phyloP scores from a whole-genome alignment of 2,329 filamentous ascomycete species.

The Talaromyces sp. region DNA sequence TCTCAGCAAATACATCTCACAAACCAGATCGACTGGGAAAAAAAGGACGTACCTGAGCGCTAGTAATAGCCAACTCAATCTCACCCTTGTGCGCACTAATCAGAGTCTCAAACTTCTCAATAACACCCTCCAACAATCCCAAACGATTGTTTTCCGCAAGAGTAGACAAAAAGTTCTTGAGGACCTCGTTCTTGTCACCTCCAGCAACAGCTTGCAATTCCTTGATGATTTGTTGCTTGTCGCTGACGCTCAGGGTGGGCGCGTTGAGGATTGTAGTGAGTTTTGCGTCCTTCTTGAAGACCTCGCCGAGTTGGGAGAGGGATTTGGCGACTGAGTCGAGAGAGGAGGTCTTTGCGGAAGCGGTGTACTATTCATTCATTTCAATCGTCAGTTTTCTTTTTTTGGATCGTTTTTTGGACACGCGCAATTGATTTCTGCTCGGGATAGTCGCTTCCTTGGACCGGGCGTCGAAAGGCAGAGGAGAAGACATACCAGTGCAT shows the following conservation, averaged over 20 bases:
- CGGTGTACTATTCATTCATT: slow-evolving; percentile 71
- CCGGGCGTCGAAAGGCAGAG: background rate
- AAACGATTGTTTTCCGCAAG: slow-evolving; percentile 97
- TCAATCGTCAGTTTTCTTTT: background rate
- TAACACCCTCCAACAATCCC: slow-evolving; percentile 71
- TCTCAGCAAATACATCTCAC: background rate
- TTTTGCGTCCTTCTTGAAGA: slow-evolving; percentile 79
- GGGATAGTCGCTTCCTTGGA: too few species aligned
- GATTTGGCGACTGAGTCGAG: slow-evolving; percentile 83
- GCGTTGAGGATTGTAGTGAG: slow-evolving; percentile 69
- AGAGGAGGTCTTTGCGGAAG: slow-evolving; percentile 77
- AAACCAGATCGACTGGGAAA: background rate
- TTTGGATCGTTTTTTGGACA: background rate
- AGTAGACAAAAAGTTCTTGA: slow-evolving; percentile 89
- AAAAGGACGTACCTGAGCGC: slow-evolving; percentile 65
- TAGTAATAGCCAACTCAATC: slow-evolving; percentile 87
- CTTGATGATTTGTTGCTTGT: slow-evolving; percentile 80
- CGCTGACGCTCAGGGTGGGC: slow-evolving; percentile 68
- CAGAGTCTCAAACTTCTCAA: slow-evolving; percentile 78
- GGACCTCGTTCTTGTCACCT: slow-evolving; percentile 69
- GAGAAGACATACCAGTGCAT: slow-evolving; percentile 75
- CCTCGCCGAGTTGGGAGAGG: slow-evolving; percentile 62
- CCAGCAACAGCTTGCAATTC: slow-evolving; percentile 84
- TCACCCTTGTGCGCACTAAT: slow-evolving; percentile 88
- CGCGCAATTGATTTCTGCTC: background rate